Percentiles rank a stretch among this genome's conserved stretches.
phyloP scores from a whole-genome alignment of 345 rosid species.

The Mercurialis annua region DNA sequence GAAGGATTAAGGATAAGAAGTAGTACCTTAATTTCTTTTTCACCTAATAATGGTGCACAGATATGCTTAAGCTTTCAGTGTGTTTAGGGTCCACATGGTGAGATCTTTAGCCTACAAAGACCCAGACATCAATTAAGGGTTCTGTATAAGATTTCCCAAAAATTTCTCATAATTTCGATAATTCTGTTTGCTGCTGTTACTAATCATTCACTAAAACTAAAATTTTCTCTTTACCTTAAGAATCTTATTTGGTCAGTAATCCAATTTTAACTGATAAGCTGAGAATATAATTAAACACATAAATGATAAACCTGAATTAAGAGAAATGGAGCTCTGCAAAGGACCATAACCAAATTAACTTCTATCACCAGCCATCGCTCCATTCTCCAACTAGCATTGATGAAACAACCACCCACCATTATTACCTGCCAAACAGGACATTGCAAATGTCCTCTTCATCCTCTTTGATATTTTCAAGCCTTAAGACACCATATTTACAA shows the following conservation, averaged over 20 bases:
- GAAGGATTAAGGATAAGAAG: too few species aligned
- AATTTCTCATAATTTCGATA: not conserved
- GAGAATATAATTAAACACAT: not conserved
- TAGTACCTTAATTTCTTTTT: too few species aligned
- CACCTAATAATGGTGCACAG: not conserved
- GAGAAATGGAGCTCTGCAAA: not conserved
- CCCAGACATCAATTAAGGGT: constrained; percentile 2
- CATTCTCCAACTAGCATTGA: constrained; percentile 32
- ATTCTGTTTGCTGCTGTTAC: too few species aligned
- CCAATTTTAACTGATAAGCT: not conserved
- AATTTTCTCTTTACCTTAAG: not conserved
- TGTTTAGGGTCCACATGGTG: constrained; percentile 6
- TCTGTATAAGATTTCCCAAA: not conserved
- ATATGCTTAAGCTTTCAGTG: constrained; percentile 3
- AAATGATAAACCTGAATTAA: not conserved
- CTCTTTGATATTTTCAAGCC: constrained; percentile 22
- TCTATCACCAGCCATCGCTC: constrained; percentile 14
- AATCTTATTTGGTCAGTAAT: not conserved
- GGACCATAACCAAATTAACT: constrained; percentile 17
- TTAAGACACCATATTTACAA: constrained; percentile 6
- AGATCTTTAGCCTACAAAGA: constrained; percentile 1
- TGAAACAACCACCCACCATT: constrained; percentile 34
- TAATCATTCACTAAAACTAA: not conserved
- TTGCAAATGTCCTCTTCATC: not conserved
- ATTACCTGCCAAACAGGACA: constrained; percentile 23